Evolutionary conservation across 306 rosid genomes (phyloP).

Genomic region (Rosa lucieae): DNA sequence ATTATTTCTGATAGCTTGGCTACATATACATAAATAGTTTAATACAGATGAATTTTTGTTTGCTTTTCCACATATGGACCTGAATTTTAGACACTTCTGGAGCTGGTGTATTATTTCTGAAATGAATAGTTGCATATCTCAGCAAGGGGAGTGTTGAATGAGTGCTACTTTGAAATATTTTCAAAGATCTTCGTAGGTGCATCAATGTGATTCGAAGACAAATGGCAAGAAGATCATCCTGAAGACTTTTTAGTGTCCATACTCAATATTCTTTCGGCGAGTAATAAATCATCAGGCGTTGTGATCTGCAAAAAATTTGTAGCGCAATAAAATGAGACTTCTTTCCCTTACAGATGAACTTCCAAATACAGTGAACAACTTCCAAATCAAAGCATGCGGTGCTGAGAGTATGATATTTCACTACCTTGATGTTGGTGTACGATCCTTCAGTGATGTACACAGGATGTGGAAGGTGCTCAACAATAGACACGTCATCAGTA

Average conservation of each 20-base stretch:
- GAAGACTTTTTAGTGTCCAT: constrained; percentile 36
- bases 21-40: too few relatives aligned
- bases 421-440: constrained; percentile 94
- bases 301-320: constrained; percentile 65
- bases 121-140: background rate
- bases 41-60: too few relatives aligned
- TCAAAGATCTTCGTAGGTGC: background rate
- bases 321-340: background rate
- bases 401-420: constrained; percentile 13
- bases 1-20: too few relatives aligned
- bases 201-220: background rate
- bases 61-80: too few relatives aligned
- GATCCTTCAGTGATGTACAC: constrained; percentile 87
- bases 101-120: background rate
- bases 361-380: too few relatives aligned
- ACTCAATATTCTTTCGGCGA: constrained; percentile 84
- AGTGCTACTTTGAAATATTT: background rate
- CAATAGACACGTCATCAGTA: constrained; percentile 91
- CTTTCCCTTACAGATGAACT: too few relatives aligned
- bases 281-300: constrained; percentile 86
- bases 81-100: too few relatives aligned
- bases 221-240: background rate
- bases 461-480: constrained; percentile 80
- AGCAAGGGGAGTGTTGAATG: background rate
- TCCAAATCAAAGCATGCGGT: background rate